Evolutionary conservation across 2,329 filamentous ascomycete species (phyloP), one percentile per base, ranked within the genome.

Genomic region (Lecanicillium sp.): DNA sequence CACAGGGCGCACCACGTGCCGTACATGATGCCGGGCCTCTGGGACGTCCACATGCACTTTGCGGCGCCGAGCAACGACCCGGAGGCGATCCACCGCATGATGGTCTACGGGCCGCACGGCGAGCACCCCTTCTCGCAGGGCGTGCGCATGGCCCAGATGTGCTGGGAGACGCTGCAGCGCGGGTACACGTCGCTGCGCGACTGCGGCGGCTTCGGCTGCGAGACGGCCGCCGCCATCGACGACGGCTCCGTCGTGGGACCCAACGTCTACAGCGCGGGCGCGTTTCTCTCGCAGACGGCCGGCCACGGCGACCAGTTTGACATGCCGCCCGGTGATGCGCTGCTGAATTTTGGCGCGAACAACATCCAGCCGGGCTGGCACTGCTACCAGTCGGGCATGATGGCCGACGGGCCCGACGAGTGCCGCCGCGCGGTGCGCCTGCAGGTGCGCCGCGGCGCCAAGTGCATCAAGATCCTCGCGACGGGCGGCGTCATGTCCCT

Each of bases 101-200:
- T 58, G 47, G 44, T 58, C 38, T 52, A 60, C 20, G 52, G 57
- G 19, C 51, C 56, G 43, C 37, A 64, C 37, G 38, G 52, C n/a
- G 51, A 58, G 26, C 60, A 67, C 42, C 66, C 66, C 1, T 61
- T 60, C 2, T 46, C 55, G 0, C 51, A 54, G 10, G 66, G 66
- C 10, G 66, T 66, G 2, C 61, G 75, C 5, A 62, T 71, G 53
- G 65, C 68, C 55, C 57, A 56, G 42, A 58, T 62, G 3, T 66
- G 66, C 54, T 66, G 63, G 61, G 61, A 64, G 48, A 62, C 66
- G 0, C 48, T 70, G 7, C 64, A 68, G 59, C 62, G 64, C 3
- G 74, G 75, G 5, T 76, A 74, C 60, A 78, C 74, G 0, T 73
- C 69, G 6, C 63, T 77, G 2, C 63, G 74, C n/a, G 75, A 78